These are phyloP conservation scores for Hypocrella siamensis DNA, from an alignment of 2,329 filamentous ascomycete species.

Conservation along the genomic window DNA sequence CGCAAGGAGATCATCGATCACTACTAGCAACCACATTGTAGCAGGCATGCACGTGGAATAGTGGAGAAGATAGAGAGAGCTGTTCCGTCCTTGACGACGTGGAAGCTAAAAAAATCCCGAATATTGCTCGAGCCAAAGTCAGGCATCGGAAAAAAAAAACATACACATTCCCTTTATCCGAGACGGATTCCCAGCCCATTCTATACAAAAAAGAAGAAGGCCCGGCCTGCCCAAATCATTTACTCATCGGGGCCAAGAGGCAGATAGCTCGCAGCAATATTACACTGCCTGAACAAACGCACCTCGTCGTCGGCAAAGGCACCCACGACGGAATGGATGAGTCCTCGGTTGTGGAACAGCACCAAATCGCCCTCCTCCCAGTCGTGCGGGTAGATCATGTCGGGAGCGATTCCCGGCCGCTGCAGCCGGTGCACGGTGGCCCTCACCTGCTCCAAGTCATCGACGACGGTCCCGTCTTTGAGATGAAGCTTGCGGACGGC, in stretches of 20 bases:
- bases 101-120: too few species aligned
- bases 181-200: too few species aligned
- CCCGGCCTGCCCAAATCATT: too few species aligned
- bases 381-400: constrained; percentile 56
- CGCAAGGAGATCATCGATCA: too few species aligned
- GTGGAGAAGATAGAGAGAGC: too few species aligned
- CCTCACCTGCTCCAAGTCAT: constrained; percentile 49
- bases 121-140: too few species aligned
- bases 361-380: constrained; percentile 67
- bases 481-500: constrained; percentile 55
- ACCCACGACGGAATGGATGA: constrained; percentile 61
- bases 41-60: too few species aligned
- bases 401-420: constrained; percentile 54
- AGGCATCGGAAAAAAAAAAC: too few species aligned
- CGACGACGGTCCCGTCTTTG: constrained; percentile 49
- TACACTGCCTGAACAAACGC: constrained; percentile 62
- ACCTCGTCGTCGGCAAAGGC: constrained; percentile 61
- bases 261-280: constrained; percentile 50
- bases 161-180: too few species aligned
- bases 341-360: constrained; percentile 63
- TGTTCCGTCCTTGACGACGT: too few species aligned
- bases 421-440: constrained; percentile 55
- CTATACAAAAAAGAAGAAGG: too few species aligned
- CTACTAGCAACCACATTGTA: too few species aligned
- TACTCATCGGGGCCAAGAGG: constrained; percentile 29